These are phyloP conservation scores for Pterocarpus macrocarpus DNA, from an alignment of 306 rosid species.

Conservation along the genomic window DNA sequence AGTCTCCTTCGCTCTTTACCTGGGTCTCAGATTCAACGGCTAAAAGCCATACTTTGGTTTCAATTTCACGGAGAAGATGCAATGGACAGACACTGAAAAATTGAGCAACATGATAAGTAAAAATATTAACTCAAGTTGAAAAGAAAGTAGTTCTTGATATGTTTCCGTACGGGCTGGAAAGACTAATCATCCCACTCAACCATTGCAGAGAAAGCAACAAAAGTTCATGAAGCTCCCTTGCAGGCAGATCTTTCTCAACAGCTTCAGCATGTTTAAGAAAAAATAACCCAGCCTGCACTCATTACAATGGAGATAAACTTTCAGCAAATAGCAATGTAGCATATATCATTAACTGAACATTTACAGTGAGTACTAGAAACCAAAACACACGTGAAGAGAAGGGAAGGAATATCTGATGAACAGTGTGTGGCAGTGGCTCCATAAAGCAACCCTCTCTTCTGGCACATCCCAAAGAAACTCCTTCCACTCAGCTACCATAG, in stretches of 20 bases:
- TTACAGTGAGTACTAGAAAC: slow-evolving; percentile 44
- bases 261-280: slow-evolving; percentile 98
- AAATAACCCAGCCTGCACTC: slow-evolving; percentile 92
- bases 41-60: slow-evolving; percentile 96
- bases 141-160: slow-evolving; percentile 35
- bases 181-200: slow-evolving; percentile 95
- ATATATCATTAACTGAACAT: slow-evolving; percentile 39
- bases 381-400: slow-evolving; percentile 75
- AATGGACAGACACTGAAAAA: slow-evolving; percentile 80
- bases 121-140: slow-evolving; percentile 43
- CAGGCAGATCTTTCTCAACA: slow-evolving; percentile 96
- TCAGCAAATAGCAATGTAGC: slow-evolving; percentile 33
- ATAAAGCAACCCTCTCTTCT: slow-evolving; percentile 93
- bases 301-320: slow-evolving; percentile 42
- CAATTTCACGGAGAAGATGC: slow-evolving; percentile 95
- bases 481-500: slow-evolving; percentile 99
- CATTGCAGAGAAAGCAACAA: slow-evolving; percentile 91
- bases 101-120: slow-evolving; percentile 50
- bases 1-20: slow-evolving; percentile 86
- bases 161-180: slow-evolving; percentile 78
- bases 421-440: slow-evolving; percentile 93
- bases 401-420: slow-evolving; percentile 96
- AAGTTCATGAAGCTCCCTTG: slow-evolving; percentile 93
- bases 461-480: slow-evolving; percentile 99
- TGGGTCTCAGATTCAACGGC: slow-evolving; percentile 95